Evolutionary conservation across 148 eudicot species (phyloP).

Genomic region (Bassia scoparia): DNA sequence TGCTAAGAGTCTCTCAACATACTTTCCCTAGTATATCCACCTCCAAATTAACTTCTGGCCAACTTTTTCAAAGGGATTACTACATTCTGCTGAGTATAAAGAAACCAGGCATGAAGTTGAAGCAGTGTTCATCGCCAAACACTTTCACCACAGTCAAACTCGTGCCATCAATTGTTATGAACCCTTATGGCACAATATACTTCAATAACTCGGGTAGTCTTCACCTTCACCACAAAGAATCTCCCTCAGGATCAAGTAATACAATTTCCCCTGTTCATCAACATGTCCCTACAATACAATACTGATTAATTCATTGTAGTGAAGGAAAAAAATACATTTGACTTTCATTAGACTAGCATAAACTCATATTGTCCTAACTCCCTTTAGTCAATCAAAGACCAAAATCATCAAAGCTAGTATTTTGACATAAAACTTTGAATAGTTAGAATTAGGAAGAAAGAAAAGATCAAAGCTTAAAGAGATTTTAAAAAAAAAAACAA

Average conservation of each 20-base stretch:
- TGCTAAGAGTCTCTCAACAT: slow-evolving; percentile 78
- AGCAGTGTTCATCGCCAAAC: slow-evolving; percentile 70
- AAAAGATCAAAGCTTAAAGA: too few species aligned
- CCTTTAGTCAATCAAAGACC: background rate
- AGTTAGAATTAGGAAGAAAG: too few species aligned
- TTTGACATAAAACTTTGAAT: background rate
- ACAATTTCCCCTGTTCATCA: slow-evolving; percentile 83
- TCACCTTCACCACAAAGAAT: slow-evolving; percentile 90
- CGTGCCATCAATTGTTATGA: slow-evolving; percentile 84
- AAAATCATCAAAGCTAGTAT: background rate
- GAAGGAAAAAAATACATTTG: background rate
- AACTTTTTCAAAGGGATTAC: slow-evolving; percentile 80
- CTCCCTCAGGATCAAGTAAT: slow-evolving; percentile 48
- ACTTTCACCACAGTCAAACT: slow-evolving; percentile 93
- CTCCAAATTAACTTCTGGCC: slow-evolving; percentile 93
- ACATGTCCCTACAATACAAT: slow-evolving; percentile 67
- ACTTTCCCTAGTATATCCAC: slow-evolving; percentile 95
- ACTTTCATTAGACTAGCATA: background rate
- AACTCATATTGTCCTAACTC: too few species aligned
- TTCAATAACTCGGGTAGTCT: slow-evolving; percentile 59
- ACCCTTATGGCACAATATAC: slow-evolving; percentile 91
- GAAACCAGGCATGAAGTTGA: slow-evolving; percentile 86
- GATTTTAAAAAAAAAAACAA: too few species aligned
- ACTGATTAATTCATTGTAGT: background rate
- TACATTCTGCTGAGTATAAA: slow-evolving; percentile 79